Base-by-base conservation (phyloP, 2,329 filamentous ascomycete species). In the Hirsutella minnesotensis region DNA sequence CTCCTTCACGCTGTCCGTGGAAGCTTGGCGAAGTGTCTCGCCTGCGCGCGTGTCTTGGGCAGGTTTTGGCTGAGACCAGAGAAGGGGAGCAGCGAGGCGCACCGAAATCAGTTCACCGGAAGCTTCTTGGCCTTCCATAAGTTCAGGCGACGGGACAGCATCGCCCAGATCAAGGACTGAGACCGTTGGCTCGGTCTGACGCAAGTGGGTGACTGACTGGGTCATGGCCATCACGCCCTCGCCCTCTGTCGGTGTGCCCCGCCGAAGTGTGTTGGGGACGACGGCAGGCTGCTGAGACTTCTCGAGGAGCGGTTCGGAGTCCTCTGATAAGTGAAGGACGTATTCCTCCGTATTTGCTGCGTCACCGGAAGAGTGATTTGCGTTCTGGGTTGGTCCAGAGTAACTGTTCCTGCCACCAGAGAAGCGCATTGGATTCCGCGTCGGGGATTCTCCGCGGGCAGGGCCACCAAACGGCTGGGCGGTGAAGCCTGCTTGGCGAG, bases 251-350 rank as follows among this genome's bases (percentile, higher is more conserved):
- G 42, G 33, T 4, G 31, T 18, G 22, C 29, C 41, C 16, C 9
- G 33, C 66, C 66, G 69, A 34, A 69, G 49, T 5, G 56, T 45
- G 15, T 51, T 53, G 49, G 63, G 68, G 46, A 64, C 56, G 30
- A 69, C 55, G 13, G 50, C 43, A 15, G 50, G 45, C 12, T 56
- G 50, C 38, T 59, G 56, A 9, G 55, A 46, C 27, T 49, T 49
- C 29, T 53, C 56, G 10, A 53, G 49, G 39, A 57, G 56, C 12
- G 56, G 44, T 42, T 62, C 63, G 29, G 53, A 45, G 43, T 46
- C 29, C 10, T 31, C 22, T 5, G 35, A 16, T 10, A 12, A 3
- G 4, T 24, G 16, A 9, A 20, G n/a, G 9, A 42, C 20, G 22
- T 44, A 39, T 22, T 29, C 24, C 24, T 27, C 22, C 41, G 45